These are phyloP conservation scores for Penstemon davidsonii DNA, from an alignment of 257 asterid genomes.

Conservation along the genomic window DNA sequence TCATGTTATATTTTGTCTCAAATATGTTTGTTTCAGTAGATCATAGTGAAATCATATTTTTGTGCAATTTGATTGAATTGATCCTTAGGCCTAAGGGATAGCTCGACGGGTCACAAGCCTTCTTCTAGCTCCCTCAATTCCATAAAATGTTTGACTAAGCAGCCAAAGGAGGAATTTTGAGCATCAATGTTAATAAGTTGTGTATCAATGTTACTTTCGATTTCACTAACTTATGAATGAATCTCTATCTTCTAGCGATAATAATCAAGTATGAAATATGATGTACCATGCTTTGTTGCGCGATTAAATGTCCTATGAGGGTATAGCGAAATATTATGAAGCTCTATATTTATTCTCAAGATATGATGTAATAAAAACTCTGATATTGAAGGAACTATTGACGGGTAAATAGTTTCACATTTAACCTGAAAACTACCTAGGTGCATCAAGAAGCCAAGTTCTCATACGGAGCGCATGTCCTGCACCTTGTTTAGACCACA, in stretches of 20 bases:
- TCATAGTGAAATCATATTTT: not conserved
- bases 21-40: too few relatives aligned
- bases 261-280: not conserved
- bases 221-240: slow-evolving; percentile 3
- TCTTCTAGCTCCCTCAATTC: slow-evolving; percentile 1
- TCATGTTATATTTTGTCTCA: too few relatives aligned
- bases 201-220: not conserved
- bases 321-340: too few relatives aligned
- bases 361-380: not conserved
- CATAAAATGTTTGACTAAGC: slow-evolving; percentile 10
- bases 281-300: too few relatives aligned
- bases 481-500: too few relatives aligned
- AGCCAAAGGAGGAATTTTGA: not conserved
- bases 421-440: not conserved
- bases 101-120: not conserved
- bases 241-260: not conserved
- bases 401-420: not conserved
- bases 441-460: too few relatives aligned
- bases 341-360: too few relatives aligned
- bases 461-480: too few relatives aligned
- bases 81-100: not conserved
- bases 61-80: slow-evolving; percentile 1
- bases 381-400: not conserved
- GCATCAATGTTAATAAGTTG: not conserved
- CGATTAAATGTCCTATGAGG: too few relatives aligned